Evolutionary conservation across 2,329 filamentous ascomycete genomes (phyloP).

Genomic region (Chrysoporthe austroafricana): DNA sequence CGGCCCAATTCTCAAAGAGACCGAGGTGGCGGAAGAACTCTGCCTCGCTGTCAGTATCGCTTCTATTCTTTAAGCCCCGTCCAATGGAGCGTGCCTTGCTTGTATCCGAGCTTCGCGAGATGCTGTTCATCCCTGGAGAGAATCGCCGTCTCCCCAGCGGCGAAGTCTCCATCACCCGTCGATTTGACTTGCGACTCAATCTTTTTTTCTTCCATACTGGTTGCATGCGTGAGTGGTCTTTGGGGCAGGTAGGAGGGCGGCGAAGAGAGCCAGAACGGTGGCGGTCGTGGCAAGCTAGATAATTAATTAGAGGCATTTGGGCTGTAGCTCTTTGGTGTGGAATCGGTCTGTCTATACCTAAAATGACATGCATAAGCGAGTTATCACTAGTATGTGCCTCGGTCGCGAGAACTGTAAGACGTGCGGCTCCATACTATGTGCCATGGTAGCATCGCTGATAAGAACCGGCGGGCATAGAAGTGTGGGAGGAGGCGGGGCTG

Average conservation of each 20-base stretch:
- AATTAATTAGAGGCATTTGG: neutral
- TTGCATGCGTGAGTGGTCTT: neutral
- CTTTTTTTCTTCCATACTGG: slow-evolving; percentile 10
- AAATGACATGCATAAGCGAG: slow-evolving; percentile 11
- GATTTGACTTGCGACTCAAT: slow-evolving; percentile 10
- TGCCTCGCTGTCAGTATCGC: slow-evolving; percentile 6
- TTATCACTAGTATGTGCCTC: neutral
- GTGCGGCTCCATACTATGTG: neutral
- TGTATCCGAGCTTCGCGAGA: slow-evolving; percentile 40
- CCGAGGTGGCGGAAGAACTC: slow-evolving; percentile 41
- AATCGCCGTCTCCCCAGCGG: slow-evolving; percentile 26
- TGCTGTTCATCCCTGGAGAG: slow-evolving; percentile 37
- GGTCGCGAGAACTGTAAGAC: neutral
- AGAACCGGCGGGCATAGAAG: neutral
- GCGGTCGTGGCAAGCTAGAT: neutral
- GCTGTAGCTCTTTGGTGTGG: neutral
- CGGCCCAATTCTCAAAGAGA: slow-evolving; percentile 43
- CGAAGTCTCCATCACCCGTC: slow-evolving; percentile 16
- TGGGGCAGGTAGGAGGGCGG: neutral
- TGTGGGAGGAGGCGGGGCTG: neutral
- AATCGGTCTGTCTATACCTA: neutral
- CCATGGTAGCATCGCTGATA: neutral
- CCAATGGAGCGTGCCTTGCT: slow-evolving; percentile 32
- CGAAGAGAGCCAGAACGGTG: neutral
- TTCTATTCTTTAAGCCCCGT: too few relatives aligned